Conservation (phyloP, 2,329 filamentous ascomycete species). For the Scedosporium aurantiacum region DNA sequence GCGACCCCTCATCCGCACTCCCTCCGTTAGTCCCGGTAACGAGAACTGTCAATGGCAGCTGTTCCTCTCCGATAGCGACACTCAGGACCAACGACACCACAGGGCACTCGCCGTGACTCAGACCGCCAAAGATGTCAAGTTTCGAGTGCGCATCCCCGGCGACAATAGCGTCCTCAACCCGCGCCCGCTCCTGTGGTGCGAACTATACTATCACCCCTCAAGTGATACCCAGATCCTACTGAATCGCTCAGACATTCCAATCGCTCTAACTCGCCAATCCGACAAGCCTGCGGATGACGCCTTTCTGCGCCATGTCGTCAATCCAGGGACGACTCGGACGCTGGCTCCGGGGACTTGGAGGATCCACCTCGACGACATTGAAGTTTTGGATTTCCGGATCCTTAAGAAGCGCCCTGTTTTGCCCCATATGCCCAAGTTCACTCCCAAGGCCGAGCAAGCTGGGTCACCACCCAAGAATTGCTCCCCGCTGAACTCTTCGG, state of each 20-base stretch:
- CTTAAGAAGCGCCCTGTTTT: constrained; percentile 41
- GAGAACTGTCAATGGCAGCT: constrained; percentile 47
- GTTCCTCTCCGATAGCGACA: constrained; percentile 41
- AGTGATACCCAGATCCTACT: constrained; percentile 47
- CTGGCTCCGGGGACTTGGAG: constrained; percentile 46
- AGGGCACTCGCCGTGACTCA: constrained; percentile 50
- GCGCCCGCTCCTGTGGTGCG: constrained; percentile 42
- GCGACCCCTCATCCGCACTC: constrained; percentile 39
- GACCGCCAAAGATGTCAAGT: constrained; percentile 49
- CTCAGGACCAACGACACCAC: constrained; percentile 32
- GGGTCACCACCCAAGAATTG: constrained; percentile 19
- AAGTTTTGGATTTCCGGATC: constrained; percentile 47
- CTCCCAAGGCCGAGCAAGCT: constrained; percentile 12
- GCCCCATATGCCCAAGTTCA: constrained; percentile 17
- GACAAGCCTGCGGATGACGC: background rate
- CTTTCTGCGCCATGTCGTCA: constrained; percentile 16
- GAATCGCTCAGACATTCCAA: constrained; percentile 44
- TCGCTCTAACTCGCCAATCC: constrained; percentile 25
- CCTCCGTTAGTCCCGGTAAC: constrained; percentile 44
- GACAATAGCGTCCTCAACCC: constrained; percentile 15
- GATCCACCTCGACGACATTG: constrained; percentile 36
- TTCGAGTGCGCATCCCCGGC: constrained; percentile 44
- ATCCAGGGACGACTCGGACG: constrained; percentile 32
- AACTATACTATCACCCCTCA: constrained; percentile 48
- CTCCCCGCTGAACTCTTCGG: constrained; percentile 31